Evolutionary conservation across 208 protist species (phyloP).

Genomic region (Trypanosomatidae sp.): DNA sequence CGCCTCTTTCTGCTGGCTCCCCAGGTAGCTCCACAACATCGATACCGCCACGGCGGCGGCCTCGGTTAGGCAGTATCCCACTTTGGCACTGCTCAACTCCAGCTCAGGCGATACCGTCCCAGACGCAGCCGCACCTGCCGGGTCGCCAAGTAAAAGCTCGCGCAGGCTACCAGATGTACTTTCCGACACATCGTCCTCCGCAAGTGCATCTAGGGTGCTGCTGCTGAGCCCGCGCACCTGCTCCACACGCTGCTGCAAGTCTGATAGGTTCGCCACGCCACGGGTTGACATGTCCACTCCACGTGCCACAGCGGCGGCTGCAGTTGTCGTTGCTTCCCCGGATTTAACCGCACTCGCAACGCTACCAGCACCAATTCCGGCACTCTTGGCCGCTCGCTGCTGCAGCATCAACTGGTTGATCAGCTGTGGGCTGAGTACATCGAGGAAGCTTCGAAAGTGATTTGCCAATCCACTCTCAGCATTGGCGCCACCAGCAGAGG

Average conservation of each 20-base stretch:
- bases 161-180: constrained; percentile 19
- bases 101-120: constrained; percentile 3
- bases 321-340: constrained; percentile 7
- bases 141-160: constrained; percentile 11
- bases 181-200: constrained; percentile 24
- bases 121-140: not conserved
- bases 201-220: constrained; percentile 29
- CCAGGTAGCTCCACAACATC: constrained; percentile 43
- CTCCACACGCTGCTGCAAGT: constrained; percentile 31
- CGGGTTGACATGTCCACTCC: constrained; percentile 12
- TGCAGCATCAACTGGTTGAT: constrained; percentile 21
- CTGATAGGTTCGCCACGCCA: constrained; percentile 20
- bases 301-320: not conserved
- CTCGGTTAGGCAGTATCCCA: constrained; percentile 45
- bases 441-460: constrained; percentile 27
- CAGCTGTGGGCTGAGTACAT: constrained; percentile 23
- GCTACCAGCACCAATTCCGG: not conserved
- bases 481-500: not conserved
- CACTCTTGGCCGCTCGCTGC: constrained; percentile 13
- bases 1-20: constrained; percentile 22
- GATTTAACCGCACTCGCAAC: not conserved
- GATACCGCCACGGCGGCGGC: constrained; percentile 40
- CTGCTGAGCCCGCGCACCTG: constrained; percentile 29
- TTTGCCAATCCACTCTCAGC: constrained; percentile 1
- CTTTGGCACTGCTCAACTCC: constrained; percentile 30